Evolutionary conservation across 139 green algal species (phyloP), one percentile per base, ranked within the genome.

Genomic region (Chlamydomonas sphaeroides): DNA sequence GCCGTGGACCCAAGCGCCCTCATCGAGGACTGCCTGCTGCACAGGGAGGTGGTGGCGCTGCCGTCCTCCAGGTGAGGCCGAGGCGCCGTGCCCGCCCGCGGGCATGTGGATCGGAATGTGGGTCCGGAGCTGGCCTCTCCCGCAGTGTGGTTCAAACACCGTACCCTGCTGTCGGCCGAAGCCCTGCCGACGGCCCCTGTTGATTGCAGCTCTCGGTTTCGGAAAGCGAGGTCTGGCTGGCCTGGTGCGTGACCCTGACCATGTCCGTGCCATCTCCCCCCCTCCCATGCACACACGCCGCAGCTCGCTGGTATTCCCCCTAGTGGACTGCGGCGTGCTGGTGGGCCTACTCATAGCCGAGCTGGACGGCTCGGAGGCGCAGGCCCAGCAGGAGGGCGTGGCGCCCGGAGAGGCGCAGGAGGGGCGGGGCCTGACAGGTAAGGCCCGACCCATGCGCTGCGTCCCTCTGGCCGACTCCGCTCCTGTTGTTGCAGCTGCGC

Each of bases 281-380:
- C n/a, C n/a, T n/a, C n/a, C n/a, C n/a, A n/a, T n/a, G n/a, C n/a
- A n/a, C n/a, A n/a, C n/a, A n/a, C n/a, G n/a, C n/a, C n/a, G n/a
- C n/a, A n/a, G 87, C 7, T 75, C 85, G 28, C 79, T 95, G 35
- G 92, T 95, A 42, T 81, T 95, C 57, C 91, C 92, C 1, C 76
- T 95, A 61, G 79, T 84, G 2, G 84, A 92, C 30, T 61, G 70
- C 5, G 53, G 42, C 6, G 89, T 93, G 65, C 80, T 95, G 36
- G 87, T 94, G 45, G 45, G 45, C 11, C 45, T 53, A 14, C 45
- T 53, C 11, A 14, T 80, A 23, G 90, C 91, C 30, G 91, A 95
- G 79, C 35, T 79, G 15, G 42, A 49, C 66, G 20, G 85, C 91
- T 10, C 59, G 30, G 59, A 30, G n/a, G 59, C n/a, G 30, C 7